Evolutionary conservation across 306 rosid genomes (phyloP), one percentile per base, ranked within the genome.

Genomic region (Cajanus cajan): DNA sequence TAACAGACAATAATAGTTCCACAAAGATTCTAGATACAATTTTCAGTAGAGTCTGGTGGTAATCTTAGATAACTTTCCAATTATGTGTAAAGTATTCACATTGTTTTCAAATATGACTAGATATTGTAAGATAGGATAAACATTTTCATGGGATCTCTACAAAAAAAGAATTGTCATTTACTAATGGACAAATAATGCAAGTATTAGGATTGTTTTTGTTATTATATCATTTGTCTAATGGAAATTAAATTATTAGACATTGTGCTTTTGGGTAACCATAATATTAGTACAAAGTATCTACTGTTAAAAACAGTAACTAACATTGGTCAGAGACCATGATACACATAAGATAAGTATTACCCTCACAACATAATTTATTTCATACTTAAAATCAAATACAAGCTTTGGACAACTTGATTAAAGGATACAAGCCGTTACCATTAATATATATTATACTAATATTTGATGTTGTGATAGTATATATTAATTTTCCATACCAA

Each of bases 91-190:
- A 65, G 54, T 61, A 33, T 66, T 63, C 19, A 55, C 67, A 14
- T 28, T 16, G 52, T 21, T 54, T 33, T 67, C 44, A 57, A 19
- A 43, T 11, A 61, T 82, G 73, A 68, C 39, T 31, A 37, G 18
- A 66, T 22, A 78, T 65, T 48, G 19, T 10, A n/a, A 24, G 48
- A 79, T 62, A 51, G 58, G 51, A 58, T 66, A 58, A 37, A 64
- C 67, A 77, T 22, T 77, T 77, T 50, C 75, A 68, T 51, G 43
- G 19, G 10, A 51, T 59, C 4, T 37, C 37, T 58, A 50, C 22
- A 55, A 25, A 58, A n/a, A 58, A 57, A 6, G 31, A 58, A 37
- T 7, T 28, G 66, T 28, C 39, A 28, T 58, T 25, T 58, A 25
- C 19, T 14, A 58, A 58, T 12, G 18, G 37, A 58, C 37, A 58